phyloP scores from a whole-genome alignment of 176 grass and related monocot genomes.

The Neostapfia colusana region DNA sequence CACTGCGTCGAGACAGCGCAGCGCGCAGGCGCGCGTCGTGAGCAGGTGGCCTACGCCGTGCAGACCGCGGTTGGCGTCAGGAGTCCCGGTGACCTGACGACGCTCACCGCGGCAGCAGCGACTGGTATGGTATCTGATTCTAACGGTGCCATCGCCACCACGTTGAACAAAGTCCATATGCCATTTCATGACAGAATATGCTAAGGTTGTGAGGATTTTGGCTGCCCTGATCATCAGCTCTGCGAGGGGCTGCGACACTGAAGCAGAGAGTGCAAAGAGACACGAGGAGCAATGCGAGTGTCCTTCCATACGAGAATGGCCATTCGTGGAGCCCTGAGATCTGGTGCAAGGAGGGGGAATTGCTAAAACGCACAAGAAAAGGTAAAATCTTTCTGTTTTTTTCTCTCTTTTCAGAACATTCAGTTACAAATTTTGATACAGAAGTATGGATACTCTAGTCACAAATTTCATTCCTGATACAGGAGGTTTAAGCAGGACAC shows the following conservation, averaged over 20 bases:
- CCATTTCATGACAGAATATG: not conserved
- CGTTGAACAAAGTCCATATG: not conserved
- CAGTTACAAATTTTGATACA: not conserved
- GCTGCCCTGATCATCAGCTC: slow-evolving; percentile 43
- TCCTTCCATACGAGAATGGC: slow-evolving; percentile 82
- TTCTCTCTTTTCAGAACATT: slow-evolving; percentile 3
- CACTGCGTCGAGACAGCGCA: slow-evolving; percentile 87
- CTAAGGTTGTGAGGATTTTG: not conserved
- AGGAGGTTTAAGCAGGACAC: slow-evolving; percentile 72
- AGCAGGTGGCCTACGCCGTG: slow-evolving; percentile 64
- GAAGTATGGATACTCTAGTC: not conserved
- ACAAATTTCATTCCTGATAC: slow-evolving; percentile 39
- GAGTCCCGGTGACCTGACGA: slow-evolving; percentile 81
- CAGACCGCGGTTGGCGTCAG: slow-evolving; percentile 68
- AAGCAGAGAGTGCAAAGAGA: slow-evolving; percentile 76
- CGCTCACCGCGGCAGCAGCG: slow-evolving; percentile 88
- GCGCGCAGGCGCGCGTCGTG: slow-evolving; percentile 55
- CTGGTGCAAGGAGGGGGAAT: slow-evolving; percentile 95
- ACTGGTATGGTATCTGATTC: slow-evolving; percentile 54
- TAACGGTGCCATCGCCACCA: not conserved
- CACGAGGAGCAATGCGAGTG: slow-evolving; percentile 62
- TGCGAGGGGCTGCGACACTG: slow-evolving; percentile 80
- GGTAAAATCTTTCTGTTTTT: slow-evolving; percentile 34
- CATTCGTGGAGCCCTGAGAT: slow-evolving; percentile 75
- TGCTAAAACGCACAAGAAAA: slow-evolving; percentile 87